Evolutionary conservation across 257 asterid genomes (phyloP).

Genomic region (Solanum verrucosum): DNA sequence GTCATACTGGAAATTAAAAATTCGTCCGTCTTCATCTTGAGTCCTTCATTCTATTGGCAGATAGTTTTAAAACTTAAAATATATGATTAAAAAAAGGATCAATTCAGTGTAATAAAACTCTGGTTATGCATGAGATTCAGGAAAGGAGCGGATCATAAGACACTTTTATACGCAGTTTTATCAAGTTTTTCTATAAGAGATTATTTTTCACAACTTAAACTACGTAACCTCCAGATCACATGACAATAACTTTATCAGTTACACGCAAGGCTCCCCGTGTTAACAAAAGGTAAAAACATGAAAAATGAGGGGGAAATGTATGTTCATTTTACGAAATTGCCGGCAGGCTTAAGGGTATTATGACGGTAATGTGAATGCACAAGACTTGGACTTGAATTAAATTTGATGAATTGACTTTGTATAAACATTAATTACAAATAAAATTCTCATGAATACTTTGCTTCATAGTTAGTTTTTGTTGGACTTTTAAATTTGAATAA

Average conservation of each 20-base stretch:
- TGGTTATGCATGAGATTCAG: neutral
- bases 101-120: neutral
- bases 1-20: neutral
- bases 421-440: neutral
- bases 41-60: too few species aligned
- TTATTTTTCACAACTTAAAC: too few species aligned
- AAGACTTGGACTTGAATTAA: neutral
- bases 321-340: neutral
- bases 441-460: neutral
- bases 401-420: neutral
- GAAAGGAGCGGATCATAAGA: neutral
- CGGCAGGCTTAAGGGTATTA: neutral
- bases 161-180: too few species aligned
- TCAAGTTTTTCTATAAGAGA: too few species aligned
- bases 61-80: too few species aligned
- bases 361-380: neutral
- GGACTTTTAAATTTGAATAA: neutral
- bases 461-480: neutral
- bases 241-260: too few species aligned
- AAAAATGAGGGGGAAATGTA: neutral
- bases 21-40: neutral
- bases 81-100: too few species aligned
- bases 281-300: neutral
- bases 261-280: rapidly evolving
- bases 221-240: rapidly evolving